Conservation (phyloP, 345 rosid species). For the Salix purpurea region DNA sequence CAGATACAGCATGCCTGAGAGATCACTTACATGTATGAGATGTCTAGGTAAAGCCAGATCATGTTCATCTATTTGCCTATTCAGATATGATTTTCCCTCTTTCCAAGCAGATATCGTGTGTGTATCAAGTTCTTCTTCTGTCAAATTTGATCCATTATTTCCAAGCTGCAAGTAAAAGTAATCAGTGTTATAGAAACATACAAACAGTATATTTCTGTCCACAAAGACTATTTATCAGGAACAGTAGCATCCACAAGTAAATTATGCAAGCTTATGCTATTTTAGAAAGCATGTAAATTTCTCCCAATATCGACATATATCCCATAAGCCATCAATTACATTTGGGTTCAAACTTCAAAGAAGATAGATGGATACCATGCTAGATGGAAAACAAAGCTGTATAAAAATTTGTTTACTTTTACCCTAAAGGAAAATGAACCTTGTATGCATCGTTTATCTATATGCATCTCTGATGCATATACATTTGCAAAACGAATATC, state of each 20-base stretch:
- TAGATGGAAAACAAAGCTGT: background rate
- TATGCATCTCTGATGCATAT: background rate
- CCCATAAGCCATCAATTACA: background rate
- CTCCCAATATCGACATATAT: background rate
- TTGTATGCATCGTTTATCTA: background rate
- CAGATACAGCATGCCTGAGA: background rate
- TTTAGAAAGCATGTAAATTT: background rate
- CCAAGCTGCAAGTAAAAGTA: slow-evolving; percentile 22
- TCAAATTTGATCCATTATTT: slow-evolving; percentile 30
- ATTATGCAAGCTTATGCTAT: background rate
- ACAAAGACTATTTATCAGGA: background rate
- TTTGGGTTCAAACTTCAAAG: background rate
- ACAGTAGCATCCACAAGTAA: background rate
- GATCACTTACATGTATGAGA: slow-evolving; percentile 24
- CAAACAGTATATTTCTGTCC: background rate
- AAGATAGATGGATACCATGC: background rate
- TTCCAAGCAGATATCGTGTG: slow-evolving; percentile 37
- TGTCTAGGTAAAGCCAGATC: slow-evolving; percentile 14
- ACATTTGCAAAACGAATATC: background rate
- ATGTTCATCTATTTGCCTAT: slow-evolving; percentile 25
- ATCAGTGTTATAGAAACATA: background rate
- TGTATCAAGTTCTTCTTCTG: slow-evolving; percentile 33
- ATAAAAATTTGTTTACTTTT: background rate
- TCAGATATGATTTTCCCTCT: slow-evolving; percentile 30
- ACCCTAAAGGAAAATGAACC: background rate